These are phyloP conservation scores for Aspergillus phoenicis DNA, from an alignment of 2,329 filamentous ascomycete genomes.

Conservation along the genomic window DNA sequence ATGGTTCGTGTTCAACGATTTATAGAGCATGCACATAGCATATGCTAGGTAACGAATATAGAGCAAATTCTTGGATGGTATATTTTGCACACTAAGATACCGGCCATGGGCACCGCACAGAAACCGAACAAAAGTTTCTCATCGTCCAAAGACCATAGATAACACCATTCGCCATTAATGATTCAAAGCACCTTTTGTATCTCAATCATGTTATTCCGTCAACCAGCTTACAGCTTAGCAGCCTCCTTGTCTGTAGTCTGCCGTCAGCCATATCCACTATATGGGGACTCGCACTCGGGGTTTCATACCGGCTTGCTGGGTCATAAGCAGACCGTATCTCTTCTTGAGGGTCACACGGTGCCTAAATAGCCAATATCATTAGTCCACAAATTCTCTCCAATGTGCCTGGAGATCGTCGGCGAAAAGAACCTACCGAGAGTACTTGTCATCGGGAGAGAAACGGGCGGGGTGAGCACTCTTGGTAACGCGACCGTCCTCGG, in stretches of 20 bases:
- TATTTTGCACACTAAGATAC: slow-evolving; percentile 3
- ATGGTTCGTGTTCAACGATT: slow-evolving; percentile 12
- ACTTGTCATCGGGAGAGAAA: slow-evolving; percentile 98
- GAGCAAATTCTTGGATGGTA: slow-evolving; percentile 10
- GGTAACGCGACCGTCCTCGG: slow-evolving; percentile 73
- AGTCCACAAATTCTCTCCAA: not conserved
- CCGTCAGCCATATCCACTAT: slow-evolving; percentile 10
- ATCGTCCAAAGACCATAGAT: slow-evolving; percentile 32
- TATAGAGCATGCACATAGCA: slow-evolving; percentile 18
- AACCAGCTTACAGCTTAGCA: slow-evolving; percentile 31
- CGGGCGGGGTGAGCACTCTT: slow-evolving; percentile 95
- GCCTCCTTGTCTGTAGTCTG: slow-evolving; percentile 31
- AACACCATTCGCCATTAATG: slow-evolving; percentile 45
- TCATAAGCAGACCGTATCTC: slow-evolving; percentile 84
- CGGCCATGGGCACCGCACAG: slow-evolving; percentile 13
- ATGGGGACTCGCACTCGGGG: not conserved
- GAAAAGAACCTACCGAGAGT: slow-evolving; percentile 64
- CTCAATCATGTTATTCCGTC: slow-evolving; percentile 22
- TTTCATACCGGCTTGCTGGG: slow-evolving; percentile 65
- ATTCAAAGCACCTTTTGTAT: slow-evolving; percentile 32
- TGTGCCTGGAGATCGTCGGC: not conserved
- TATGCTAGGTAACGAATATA: slow-evolving; percentile 17
- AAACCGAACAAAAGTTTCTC: slow-evolving; percentile 25
- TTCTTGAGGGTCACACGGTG: slow-evolving; percentile 95
- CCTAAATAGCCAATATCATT: slow-evolving; percentile 46